Conservation (phyloP, 805 yeast genomes). For the Lipomyces yamanashiensis region DNA sequence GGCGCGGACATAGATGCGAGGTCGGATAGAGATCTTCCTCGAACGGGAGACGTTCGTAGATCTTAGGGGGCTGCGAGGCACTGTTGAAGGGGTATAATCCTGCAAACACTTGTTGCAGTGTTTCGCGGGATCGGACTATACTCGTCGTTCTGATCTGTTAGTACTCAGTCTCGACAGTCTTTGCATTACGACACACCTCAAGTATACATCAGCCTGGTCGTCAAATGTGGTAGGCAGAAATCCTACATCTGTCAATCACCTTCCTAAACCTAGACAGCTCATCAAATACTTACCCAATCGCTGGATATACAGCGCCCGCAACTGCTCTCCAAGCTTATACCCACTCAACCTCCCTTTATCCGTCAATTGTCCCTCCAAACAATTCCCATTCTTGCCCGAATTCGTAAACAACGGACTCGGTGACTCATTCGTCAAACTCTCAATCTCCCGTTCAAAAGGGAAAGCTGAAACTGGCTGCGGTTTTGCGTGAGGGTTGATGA, state of each 20-base stretch:
- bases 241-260: neutral
- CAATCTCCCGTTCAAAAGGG: slow-evolving; percentile 34
- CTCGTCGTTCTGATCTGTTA: slow-evolving; percentile 23
- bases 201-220: slow-evolving; percentile 23
- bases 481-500: slow-evolving; percentile 19
- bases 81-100: slow-evolving; percentile 35
- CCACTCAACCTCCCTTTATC: slow-evolving; percentile 35
- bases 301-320: slow-evolving; percentile 35
- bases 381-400: slow-evolving; percentile 25
- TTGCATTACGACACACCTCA: slow-evolving; percentile 13
- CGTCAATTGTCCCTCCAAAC: slow-evolving; percentile 35
- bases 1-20: slow-evolving; percentile 26
- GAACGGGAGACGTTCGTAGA: slow-evolving; percentile 33
- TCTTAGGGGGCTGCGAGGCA: slow-evolving; percentile 23
- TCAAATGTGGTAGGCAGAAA: slow-evolving; percentile 29
- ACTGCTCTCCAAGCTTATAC: slow-evolving; percentile 27
- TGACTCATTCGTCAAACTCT: slow-evolving; percentile 20
- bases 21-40: slow-evolving; percentile 37
- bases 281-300: slow-evolving; percentile 7
- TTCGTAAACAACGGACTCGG: slow-evolving; percentile 19
- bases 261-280: neutral
- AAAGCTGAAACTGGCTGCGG: slow-evolving; percentile 24
- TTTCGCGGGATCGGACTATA: slow-evolving; percentile 36
- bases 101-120: slow-evolving; percentile 34
- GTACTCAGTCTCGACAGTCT: neutral